A percentile compares a stretch with the other conserved stretches of the same genome.
Conservation (phyloP, 345 rosid genomes). For the Arabidopsis thaliana region DNA sequence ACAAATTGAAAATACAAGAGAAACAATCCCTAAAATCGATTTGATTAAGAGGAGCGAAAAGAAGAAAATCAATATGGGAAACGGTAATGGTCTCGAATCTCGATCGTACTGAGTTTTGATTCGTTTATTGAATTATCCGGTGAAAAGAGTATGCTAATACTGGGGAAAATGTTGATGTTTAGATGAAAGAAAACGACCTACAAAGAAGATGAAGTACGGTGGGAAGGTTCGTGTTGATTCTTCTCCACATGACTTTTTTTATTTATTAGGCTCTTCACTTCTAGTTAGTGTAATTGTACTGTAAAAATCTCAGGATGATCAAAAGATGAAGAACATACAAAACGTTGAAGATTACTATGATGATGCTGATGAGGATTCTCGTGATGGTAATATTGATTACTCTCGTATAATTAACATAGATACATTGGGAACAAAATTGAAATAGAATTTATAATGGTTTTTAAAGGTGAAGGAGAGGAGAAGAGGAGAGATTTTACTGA, state of each 20-base stretch:
- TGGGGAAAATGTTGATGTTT: conserved; percentile 28
- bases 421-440: neutral
- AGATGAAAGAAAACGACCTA: conserved; percentile 76
- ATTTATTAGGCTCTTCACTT: neutral
- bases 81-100: no score
- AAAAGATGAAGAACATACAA: conserved; percentile 52
- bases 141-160: neutral
- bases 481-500: conserved; percentile 74
- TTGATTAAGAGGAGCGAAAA: no score
- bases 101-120: no score
- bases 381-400: conserved; percentile 57
- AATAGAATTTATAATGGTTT: neutral
- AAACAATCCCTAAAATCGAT: no score
- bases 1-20: no score
- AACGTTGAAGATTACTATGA: conserved; percentile 55
- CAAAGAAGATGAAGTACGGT: conserved; percentile 63
- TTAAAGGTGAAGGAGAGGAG: conserved; percentile 64
- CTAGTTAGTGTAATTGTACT: neutral
- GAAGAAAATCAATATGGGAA: no score
- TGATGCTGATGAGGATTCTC: conserved; percentile 67
- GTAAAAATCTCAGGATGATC: conserved; percentile 64
- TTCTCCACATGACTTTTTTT: neutral
- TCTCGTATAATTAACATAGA: neutral
- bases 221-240: conserved; percentile 54
- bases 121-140: no score